Percentiles rank a stretch among this genome's conserved stretches.
Evolutionary conservation across 1,284 basidiomycete species (phyloP).

Genomic region (Ustilago trichophora): DNA sequence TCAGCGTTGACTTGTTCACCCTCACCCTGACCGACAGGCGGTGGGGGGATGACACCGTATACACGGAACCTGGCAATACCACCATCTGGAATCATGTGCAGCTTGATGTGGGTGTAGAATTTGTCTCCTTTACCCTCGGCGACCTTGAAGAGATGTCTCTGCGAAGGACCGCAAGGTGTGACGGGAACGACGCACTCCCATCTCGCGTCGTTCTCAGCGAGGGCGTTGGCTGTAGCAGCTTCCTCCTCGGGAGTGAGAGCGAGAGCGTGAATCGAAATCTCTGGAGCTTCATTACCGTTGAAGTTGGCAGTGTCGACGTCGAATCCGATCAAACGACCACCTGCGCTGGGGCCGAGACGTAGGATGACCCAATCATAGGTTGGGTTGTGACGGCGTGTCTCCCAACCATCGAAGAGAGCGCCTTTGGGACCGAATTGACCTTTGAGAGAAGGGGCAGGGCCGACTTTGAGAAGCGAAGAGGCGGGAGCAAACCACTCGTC

Average conservation of each 20-base stretch:
- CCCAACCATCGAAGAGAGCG: conserved; percentile 94
- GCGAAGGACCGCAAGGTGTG: conserved; percentile 74
- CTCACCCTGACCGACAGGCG: conserved; percentile 65
- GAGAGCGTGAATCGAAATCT: conserved; percentile 52
- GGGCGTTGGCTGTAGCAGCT: conserved; percentile 26
- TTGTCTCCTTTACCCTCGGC: conserved; percentile 53
- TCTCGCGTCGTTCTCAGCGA: conserved; percentile 58
- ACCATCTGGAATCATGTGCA: conserved; percentile 96
- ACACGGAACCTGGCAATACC: conserved; percentile 72
- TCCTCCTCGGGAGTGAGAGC: conserved; percentile 37
- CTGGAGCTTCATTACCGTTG: conserved; percentile 82
- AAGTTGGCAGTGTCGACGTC: conserved; percentile 97
- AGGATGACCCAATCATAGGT: conserved; percentile 91
- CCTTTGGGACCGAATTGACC: conserved; percentile 96
- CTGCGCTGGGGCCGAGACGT: conserved; percentile 79
- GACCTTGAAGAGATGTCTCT: conserved; percentile 84
- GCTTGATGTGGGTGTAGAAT: conserved; percentile 82
- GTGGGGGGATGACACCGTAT: conserved; percentile 57
- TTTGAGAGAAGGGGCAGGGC: conserved; percentile 71
- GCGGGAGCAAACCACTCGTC: conserved; percentile 97
- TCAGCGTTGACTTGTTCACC: conserved; percentile 52
- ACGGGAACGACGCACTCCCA: conserved; percentile 57
- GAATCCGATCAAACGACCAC: conserved; percentile 78
- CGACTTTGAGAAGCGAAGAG: conserved; percentile 77
- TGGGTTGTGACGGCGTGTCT: conserved; percentile 87